Conservation (phyloP, 495 filamentous ascomycete species). For the Penicillium nucicola region DNA sequence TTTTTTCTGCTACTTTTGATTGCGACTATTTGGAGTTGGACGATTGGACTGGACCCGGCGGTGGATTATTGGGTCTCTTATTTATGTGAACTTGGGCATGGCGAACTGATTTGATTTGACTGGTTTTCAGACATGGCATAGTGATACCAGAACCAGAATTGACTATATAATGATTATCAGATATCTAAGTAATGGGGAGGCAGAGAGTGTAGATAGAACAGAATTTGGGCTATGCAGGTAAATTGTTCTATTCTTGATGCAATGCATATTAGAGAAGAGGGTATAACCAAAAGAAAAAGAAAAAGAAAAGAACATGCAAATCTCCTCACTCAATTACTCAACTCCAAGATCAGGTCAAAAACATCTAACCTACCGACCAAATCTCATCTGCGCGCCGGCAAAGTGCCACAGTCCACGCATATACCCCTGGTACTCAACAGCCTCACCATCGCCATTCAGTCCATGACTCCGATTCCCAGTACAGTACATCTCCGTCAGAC, state of each 20-base stretch:
- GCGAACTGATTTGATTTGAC: neutral
- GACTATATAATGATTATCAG: no score
- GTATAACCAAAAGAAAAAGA: conserved; percentile 1
- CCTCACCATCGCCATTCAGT: conserved; percentile 37
- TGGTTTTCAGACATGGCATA: conserved; percentile 8
- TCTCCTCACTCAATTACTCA: neutral
- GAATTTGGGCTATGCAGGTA: no score
- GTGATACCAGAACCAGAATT: conserved; percentile 14
- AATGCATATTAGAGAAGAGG: neutral
- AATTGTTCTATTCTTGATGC: no score
- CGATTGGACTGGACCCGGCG: neutral
- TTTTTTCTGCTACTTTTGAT: conserved; percentile 1
- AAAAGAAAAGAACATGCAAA: neutral
- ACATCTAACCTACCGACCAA: conserved; percentile 73
- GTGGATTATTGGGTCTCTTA: neutral
- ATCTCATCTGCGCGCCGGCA: conserved; percentile 83
- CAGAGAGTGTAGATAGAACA: neutral
- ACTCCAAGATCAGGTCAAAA: neutral
- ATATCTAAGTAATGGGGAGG: neutral
- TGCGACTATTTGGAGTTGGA: conserved; percentile 1
- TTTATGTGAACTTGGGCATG: neutral
- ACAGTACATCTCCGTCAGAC: conserved; percentile 88
- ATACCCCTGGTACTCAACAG: conserved; percentile 92
- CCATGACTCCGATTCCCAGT: conserved; percentile 44
- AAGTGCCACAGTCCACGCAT: conserved; percentile 77